Conservation (phyloP, 78 protist species). For the Blattamonas nauphoetae region DNA sequence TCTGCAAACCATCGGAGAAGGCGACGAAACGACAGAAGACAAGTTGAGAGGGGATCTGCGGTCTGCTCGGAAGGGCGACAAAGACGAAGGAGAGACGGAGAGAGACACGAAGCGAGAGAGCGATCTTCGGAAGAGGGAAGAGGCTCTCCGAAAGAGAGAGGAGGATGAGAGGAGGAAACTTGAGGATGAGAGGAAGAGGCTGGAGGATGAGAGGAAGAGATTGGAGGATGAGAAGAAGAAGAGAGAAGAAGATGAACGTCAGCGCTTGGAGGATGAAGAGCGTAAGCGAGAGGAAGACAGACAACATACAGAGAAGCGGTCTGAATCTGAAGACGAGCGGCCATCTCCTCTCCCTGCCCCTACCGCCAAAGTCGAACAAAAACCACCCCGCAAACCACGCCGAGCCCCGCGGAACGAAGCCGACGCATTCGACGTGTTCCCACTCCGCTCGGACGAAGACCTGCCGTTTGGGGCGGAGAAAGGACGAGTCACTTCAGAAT, state of each 20-base stretch:
- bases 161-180: neutral
- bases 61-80: neutral
- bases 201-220: neutral
- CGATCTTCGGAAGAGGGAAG: neutral
- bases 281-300: too few species aligned
- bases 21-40: neutral
- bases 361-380: neutral
- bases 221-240: neutral
- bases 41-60: neutral
- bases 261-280: too few species aligned
- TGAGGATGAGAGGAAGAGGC: neutral
- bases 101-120: neutral
- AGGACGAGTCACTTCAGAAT: too few species aligned
- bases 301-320: too few species aligned
- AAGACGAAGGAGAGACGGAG: neutral
- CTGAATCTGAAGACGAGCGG: neutral
- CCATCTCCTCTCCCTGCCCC: neutral
- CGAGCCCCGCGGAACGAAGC: too few species aligned
- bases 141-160: neutral
- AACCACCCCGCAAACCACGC: neutral
- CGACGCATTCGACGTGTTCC: too few species aligned
- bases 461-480: too few species aligned
- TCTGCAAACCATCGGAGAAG: neutral
- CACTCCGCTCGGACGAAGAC: too few species aligned
- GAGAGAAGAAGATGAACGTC: too few species aligned